A percentile compares a stretch with the other conserved stretches of the same genome.
phyloP scores from a whole-genome alignment of 345 rosid species.

The Euphorbia pulcherrima region DNA sequence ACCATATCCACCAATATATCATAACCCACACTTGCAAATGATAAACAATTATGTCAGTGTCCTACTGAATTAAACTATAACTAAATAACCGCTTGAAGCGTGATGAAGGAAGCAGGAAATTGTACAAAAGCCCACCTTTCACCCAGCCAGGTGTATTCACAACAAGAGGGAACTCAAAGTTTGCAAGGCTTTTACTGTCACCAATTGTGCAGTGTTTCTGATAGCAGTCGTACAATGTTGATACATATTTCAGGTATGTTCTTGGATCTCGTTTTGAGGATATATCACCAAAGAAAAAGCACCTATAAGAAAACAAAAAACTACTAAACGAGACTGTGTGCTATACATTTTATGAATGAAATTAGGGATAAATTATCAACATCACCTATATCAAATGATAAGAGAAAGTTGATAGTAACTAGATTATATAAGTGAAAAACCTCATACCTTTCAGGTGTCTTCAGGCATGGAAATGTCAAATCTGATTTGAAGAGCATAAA shows the following conservation, averaged over 20 bases:
- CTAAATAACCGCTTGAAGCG: background rate
- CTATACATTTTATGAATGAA: background rate
- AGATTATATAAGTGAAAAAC: background rate
- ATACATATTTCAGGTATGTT: slow-evolving; percentile 58
- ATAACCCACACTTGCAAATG: slow-evolving; percentile 75
- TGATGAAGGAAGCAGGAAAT: slow-evolving; percentile 2
- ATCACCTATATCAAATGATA: background rate
- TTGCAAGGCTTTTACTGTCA: slow-evolving; percentile 31
- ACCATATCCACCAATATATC: slow-evolving; percentile 70
- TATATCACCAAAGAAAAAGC: slow-evolving; percentile 81
- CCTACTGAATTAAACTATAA: background rate
- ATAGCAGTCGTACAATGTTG: slow-evolving; percentile 56
- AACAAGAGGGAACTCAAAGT: slow-evolving; percentile 62
- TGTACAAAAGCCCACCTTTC: slow-evolving; percentile 51
- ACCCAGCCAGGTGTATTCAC: slow-evolving; percentile 98
- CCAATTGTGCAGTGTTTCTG: slow-evolving; percentile 37
- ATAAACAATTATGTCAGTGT: slow-evolving; percentile 2
- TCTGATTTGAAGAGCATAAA: slow-evolving; percentile 36
- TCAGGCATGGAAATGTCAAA: slow-evolving; percentile 78
- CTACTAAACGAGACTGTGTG: background rate
- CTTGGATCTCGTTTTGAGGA: slow-evolving; percentile 85
- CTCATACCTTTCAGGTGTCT: slow-evolving; percentile 83
- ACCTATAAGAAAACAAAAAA: slow-evolving; percentile 35
- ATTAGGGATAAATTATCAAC: background rate
- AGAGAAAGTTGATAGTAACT: background rate